Conservation (phyloP, 2,329 filamentous ascomycete species). For the Arthroderma sp. region DNA sequence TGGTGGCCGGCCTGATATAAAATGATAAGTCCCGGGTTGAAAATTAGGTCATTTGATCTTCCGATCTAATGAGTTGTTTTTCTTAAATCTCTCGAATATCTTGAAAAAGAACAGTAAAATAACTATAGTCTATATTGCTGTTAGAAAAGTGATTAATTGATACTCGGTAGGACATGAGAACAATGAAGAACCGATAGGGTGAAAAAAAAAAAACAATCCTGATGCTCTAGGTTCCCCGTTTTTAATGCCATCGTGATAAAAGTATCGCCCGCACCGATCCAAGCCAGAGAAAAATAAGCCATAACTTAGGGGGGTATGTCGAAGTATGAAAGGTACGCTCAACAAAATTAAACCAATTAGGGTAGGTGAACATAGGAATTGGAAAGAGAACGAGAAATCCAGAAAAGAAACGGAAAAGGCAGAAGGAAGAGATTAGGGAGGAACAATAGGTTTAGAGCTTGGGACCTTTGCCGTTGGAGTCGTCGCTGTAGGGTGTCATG, state of each 20-base stretch:
- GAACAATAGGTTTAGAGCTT: slow-evolving; percentile 5
- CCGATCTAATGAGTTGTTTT: too few species aligned
- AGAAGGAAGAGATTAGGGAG: background rate
- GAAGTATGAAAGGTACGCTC: slow-evolving; percentile 3
- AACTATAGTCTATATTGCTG: too few species aligned
- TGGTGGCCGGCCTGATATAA: too few species aligned
- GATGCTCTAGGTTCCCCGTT: background rate
- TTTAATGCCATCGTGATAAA: too few species aligned
- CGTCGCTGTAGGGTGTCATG: slow-evolving; percentile 2
- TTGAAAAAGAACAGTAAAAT: too few species aligned
- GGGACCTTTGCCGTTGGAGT: slow-evolving; percentile 2
- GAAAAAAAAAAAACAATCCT: slow-evolving; percentile 1
- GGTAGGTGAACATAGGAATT: background rate
- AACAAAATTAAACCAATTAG: background rate
- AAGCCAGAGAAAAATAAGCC: background rate
- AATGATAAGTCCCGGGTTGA: too few species aligned
- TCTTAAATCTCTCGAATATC: too few species aligned
- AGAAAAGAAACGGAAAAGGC: background rate
- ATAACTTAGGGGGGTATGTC: background rate
- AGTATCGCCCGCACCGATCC: background rate
- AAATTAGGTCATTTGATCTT: too few species aligned
- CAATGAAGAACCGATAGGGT: background rate
- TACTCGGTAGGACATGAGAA: too few species aligned
- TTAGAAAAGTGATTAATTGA: too few species aligned
- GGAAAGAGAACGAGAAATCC: background rate